Base-by-base conservation (phyloP, 2,329 filamentous ascomycete species). In the Pseudocercospora ulei region DNA sequence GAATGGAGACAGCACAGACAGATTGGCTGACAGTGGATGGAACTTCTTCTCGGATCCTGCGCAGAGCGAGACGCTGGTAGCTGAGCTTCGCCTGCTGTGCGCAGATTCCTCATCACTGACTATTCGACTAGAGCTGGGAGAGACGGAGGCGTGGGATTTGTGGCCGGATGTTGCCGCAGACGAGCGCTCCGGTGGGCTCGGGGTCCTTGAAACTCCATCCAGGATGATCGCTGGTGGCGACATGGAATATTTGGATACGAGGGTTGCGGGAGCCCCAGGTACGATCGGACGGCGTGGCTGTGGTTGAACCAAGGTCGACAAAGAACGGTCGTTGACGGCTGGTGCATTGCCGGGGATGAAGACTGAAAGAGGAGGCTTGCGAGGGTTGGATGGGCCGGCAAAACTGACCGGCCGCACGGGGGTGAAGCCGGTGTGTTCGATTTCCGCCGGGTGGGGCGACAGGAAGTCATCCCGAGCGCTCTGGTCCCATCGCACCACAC, bases 401-500 rank as follows among this genome's bases (percentile, higher is more conserved):
- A 24, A 36, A 11, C 39, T 28, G 4, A 30, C 7, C n/a, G 41
- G 41, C 9, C 41, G 41, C 5, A 49, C n/a, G 8, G 46, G 41
- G 14, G 44, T 49, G 30, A 49, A 46, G 11, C 43, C 43, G 19
- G 41, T 47, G 23, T 48, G 35, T 26, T 44, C 43, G 5, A 44
- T 37, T 19, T 45, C 25, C 8, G 31, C 25, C 12, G 24, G 35
- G 18, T 41, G 24, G 20, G 38, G 22, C n/a, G 14, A 24, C 7
- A 39, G 3, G 34, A 20, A 35, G 25, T 39, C 30, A 5, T 39
- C 24, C 4, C 31, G 11, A 25, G 41, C 24, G 6, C 43, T 36
- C 9, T 51, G 47, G 16, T 61, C 61, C 64, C 65, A 68, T 35
- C 64, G 56, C 17, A 63, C 59, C 22, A 59, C 58, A 3, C 65